Percentiles rank a stretch among this genome's conserved stretches.
Evolutionary conservation across 108 stramenopile species (phyloP).

Genomic region (Seminavis robusta): DNA sequence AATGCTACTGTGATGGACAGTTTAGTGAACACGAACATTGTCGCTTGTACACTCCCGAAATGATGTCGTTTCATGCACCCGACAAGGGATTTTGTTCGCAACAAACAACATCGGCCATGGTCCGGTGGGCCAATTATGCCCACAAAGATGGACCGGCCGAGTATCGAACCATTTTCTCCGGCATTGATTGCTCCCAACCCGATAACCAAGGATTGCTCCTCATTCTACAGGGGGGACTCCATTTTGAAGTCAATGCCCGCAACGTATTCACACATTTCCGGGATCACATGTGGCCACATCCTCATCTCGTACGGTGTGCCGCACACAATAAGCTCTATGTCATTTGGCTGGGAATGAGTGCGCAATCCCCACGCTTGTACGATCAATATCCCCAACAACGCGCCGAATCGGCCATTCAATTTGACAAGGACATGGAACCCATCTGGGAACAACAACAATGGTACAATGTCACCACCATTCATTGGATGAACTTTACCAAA

Average conservation of each 20-base stretch:
- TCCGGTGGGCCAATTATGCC: no score
- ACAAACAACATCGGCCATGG: no score
- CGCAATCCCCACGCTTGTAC: neutral
- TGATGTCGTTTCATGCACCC: neutral
- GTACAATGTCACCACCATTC: neutral
- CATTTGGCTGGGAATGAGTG: neutral
- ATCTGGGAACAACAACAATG: no score
- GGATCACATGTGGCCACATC: neutral
- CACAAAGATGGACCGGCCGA: no score
- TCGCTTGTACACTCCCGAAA: neutral
- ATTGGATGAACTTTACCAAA: slow-evolving; percentile 9
- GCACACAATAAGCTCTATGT: neutral
- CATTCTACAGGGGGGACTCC: slow-evolving; percentile 1
- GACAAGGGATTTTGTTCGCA: no score
- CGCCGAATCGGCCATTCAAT: neutral
- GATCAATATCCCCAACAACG: slow-evolving; percentile 5
- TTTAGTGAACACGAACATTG: neutral
- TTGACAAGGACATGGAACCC: neutral
- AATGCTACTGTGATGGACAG: neutral
- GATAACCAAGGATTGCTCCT: neutral
- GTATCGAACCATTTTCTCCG: no score
- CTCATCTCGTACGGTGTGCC: neutral
- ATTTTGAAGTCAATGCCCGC: neutral
- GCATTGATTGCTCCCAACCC: neutral
- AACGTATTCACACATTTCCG: neutral